A percentile compares a stretch with the other conserved stretches of the same genome.
Evolutionary conservation across 1,284 basidiomycete genomes (phyloP).

Genomic region (Cryptococcus hybrid): DNA sequence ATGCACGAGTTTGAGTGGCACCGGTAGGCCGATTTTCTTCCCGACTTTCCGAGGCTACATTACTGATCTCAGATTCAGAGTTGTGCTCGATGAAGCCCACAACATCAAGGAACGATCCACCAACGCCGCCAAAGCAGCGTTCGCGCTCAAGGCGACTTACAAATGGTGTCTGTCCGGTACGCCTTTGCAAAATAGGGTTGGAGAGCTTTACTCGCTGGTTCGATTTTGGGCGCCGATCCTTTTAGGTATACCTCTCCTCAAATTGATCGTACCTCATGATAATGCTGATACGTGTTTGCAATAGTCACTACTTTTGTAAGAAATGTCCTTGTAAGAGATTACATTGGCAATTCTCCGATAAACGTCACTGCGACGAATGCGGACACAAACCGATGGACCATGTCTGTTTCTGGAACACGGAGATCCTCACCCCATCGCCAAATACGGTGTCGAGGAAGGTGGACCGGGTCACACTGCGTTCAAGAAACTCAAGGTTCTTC

Average conservation of each 20-base stretch:
- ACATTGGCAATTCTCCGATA: conserved; percentile 71
- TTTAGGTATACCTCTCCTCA: conserved; percentile 52
- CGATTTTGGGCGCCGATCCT: conserved; percentile 84
- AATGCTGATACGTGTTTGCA: neutral
- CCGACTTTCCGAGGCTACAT: conserved; percentile 18
- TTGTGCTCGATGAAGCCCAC: conserved; percentile 87
- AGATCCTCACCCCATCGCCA: conserved; percentile 91
- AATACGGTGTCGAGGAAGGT: conserved; percentile 58
- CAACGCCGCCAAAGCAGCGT: conserved; percentile 95
- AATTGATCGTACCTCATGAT: neutral
- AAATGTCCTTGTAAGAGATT: conserved; percentile 57
- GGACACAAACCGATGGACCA: conserved; percentile 95
- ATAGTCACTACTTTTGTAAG: conserved; percentile 80
- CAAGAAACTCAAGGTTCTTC: conserved; percentile 82
- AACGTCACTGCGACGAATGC: conserved; percentile 81
- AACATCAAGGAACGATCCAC: conserved; percentile 95
- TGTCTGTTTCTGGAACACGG: conserved; percentile 72
- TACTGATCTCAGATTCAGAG: conserved; percentile 16
- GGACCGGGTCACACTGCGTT: conserved; percentile 78
- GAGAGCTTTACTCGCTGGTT: conserved; percentile 95
- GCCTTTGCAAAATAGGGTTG: conserved; percentile 94
- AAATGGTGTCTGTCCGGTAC: conserved; percentile 99
- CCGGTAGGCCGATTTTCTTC: conserved; percentile 59
- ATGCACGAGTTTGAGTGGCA: conserved; percentile 87
- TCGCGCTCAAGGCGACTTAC: conserved; percentile 76